Percentiles rank a stretch among this genome's conserved stretches.
Evolutionary conservation across 1,284 basidiomycete species (phyloP).

Genomic region (Puccinia triticina): DNA sequence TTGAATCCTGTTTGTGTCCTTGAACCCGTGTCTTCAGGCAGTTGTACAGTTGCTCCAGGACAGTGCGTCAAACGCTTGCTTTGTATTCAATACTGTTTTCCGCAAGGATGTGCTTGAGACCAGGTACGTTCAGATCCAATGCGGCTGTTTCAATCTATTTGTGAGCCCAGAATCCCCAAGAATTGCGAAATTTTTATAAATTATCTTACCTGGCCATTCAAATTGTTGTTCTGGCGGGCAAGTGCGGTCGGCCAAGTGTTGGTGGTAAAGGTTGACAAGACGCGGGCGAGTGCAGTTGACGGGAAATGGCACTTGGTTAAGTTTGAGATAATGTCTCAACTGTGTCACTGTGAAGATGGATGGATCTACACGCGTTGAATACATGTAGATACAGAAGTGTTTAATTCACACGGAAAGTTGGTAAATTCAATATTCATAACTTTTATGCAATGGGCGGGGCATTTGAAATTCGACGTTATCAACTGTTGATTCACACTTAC

Average conservation of each 20-base stretch:
- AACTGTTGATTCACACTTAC: too few species aligned
- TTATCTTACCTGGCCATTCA: slow-evolving; percentile 1
- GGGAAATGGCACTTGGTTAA: background rate
- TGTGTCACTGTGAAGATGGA: background rate
- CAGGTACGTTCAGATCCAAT: background rate
- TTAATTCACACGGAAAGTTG: too few species aligned
- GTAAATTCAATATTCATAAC: too few species aligned
- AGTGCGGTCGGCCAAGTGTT: background rate
- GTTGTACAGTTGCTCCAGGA: background rate
- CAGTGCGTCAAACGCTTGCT: background rate
- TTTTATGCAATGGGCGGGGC: too few species aligned
- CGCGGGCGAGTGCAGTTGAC: background rate
- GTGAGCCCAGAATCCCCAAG: background rate
- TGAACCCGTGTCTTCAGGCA: background rate
- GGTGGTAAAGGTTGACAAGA: background rate
- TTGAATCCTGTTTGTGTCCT: background rate
- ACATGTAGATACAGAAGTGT: too few species aligned
- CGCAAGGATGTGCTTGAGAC: background rate
- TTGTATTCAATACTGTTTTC: background rate
- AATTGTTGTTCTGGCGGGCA: background rate
- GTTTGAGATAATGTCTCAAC: background rate
- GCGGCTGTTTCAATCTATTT: background rate
- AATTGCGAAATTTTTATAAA: background rate
- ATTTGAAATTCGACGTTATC: too few species aligned
- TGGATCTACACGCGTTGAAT: background rate